phyloP scores from a whole-genome alignment of 1,284 basidiomycete species.

The Ceratobasidium papillatum region DNA sequence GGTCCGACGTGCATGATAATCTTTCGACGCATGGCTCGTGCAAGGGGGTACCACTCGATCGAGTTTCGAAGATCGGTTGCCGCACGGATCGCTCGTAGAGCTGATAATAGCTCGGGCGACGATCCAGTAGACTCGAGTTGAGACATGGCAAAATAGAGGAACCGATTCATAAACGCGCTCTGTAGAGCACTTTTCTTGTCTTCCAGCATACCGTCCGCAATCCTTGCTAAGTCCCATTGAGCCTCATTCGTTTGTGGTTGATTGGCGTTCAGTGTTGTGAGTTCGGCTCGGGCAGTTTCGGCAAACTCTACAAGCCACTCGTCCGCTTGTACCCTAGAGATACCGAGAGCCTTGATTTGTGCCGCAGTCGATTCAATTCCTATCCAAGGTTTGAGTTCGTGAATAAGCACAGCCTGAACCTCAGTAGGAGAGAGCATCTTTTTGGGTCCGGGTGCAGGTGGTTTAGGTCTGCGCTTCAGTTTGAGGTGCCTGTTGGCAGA shows the following conservation, averaged over 20 bases:
- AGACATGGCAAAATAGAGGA: constrained; percentile 22
- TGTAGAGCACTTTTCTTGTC: neutral
- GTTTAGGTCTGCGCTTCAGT: neutral
- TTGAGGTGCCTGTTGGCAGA: neutral
- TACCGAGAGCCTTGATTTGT: constrained; percentile 6
- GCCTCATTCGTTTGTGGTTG: neutral
- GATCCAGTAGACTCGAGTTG: constrained; percentile 5
- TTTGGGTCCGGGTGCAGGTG: neutral
- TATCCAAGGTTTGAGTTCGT: constrained; percentile 12
- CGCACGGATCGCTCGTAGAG: constrained; percentile 18
- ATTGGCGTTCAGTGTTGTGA: neutral
- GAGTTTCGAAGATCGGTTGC: constrained; percentile 40
- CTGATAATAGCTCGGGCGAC: neutral
- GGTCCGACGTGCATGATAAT: constrained; percentile 97
- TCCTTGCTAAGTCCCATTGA: constrained; percentile 7
- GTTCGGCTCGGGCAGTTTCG: neutral
- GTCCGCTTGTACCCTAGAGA: neutral
- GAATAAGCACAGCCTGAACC: constrained; percentile 2
- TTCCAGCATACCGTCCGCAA: constrained; percentile 6
- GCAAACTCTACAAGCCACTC: constrained; percentile 16
- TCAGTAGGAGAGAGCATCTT: neutral
- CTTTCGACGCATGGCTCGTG: constrained; percentile 68
- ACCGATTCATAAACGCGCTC: constrained; percentile 1
- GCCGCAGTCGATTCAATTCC: neutral
- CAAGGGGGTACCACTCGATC: constrained; percentile 47